Base-by-base conservation (phyloP, 306 rosid genomes). In the Ormosia emarginata region DNA sequence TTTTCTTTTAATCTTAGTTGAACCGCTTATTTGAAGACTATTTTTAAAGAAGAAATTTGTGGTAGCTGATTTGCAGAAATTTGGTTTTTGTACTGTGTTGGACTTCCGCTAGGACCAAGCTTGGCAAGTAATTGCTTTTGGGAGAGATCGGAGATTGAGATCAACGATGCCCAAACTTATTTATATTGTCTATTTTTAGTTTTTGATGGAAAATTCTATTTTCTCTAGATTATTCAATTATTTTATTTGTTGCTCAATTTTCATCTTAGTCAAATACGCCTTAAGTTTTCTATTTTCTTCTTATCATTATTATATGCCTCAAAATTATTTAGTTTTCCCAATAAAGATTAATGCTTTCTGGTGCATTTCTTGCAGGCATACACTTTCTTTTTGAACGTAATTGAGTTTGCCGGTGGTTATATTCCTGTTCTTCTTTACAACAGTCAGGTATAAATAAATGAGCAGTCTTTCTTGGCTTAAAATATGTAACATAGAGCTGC, bases 381-480 rank as follows among this genome's bases (percentile, higher is more conserved):
- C 87, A 95, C 99, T 44, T 81, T 90, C 10, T 41, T 84, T 84
- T 82, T 95, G 90, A 95, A 95, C 92, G 68, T 95, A 79, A 90
- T 93, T 2, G 99, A 95, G 92, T 88, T 75, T 85, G 65, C 79
- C 3, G 91, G 97, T 69, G 83, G 97, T 71, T 92, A 8, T 64
- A 93, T 95, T 49, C 99, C 99, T 61, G 76, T 74, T n/a, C 32
- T 89, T 68, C 89, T 95, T 37, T 95, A 92, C 91, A 90, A 93
- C 86, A 93, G 78, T 83, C 99, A 95, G 99, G 99, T 95, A 92
- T 75, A 24, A 65, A 70, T 61, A 58, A 62, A 32, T 57, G 10
- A 32, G 70, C 53, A 33, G 67, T 66, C 57, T 80, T 62, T 71
- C 44, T 40, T 77, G 84, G 74, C 84, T 39, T 73, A 17, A 63